A percentile compares a stretch with the other conserved stretches of the same genome.
These are phyloP conservation scores for Nothopassalora personata DNA, from an alignment of 2,329 filamentous ascomycete species.

Conservation along the genomic window DNA sequence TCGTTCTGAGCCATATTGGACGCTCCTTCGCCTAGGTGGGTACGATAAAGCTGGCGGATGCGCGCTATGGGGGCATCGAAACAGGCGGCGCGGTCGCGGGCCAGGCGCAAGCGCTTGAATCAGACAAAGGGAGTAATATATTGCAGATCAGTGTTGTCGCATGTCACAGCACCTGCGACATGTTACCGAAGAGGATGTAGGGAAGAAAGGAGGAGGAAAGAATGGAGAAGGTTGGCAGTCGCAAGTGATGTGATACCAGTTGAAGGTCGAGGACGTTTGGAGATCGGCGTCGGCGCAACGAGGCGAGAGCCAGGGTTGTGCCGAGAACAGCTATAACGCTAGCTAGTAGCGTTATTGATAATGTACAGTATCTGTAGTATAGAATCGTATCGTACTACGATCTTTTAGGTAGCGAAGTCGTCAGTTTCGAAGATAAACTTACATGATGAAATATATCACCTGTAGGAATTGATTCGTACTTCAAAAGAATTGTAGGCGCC, in stretches of 20 bases:
- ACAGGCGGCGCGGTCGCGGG: neutral
- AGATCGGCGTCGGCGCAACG: neutral
- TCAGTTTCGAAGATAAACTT: no score
- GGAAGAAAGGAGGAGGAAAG: neutral
- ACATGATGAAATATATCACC: no score
- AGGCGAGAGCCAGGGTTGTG: neutral
- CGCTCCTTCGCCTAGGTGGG: constrained; percentile 1
- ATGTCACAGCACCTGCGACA: neutral
- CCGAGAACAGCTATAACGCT: neutral
- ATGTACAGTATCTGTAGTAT: no score
- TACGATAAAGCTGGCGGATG: neutral
- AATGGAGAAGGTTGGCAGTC: neutral
- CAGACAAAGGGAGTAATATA: neutral
- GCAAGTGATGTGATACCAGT: neutral
- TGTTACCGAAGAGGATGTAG: neutral
- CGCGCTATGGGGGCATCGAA: neutral
- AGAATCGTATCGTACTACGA: no score
- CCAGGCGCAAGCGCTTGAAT: neutral
- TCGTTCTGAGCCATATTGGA: constrained; percentile 15
- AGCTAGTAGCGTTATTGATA: no score
- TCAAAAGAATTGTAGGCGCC: no score
- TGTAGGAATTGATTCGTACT: no score
- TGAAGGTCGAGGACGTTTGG: neutral
- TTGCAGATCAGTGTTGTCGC: neutral
- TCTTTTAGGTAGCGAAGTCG: no score